Base-by-base conservation (phyloP, 1,284 basidiomycete genomes). In the Wallemia ichthyophaga region DNA sequence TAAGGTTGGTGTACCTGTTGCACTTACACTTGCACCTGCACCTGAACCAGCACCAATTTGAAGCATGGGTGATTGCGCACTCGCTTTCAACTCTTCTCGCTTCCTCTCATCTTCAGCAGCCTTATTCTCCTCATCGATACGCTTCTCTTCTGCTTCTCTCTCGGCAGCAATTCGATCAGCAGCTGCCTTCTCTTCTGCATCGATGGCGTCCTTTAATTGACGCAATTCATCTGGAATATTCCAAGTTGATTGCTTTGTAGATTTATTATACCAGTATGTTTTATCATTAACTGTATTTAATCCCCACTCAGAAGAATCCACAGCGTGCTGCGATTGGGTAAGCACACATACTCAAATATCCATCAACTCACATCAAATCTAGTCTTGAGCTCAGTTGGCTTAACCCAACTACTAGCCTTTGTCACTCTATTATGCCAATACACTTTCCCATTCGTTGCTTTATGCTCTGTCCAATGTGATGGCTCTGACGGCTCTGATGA, bases 161-260 rank as follows among this genome's bases (percentile, higher is more conserved):
- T 48, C 37, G 3, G 37, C 37, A 11, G 7, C 37, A 11, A 15
- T 27, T 11, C 27, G 25, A 26, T 63, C 62, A 17, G 59, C 62
- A 59, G 63, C 64, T 27, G 27, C 32, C 25, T 58, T 58, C 70
- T 74, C 59, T 70, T 86, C 83, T 64, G 82, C 82, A 68, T 86
- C 85, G 1, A 89, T 81, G 65, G 82, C 81, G 67, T 85, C 82
- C 58, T 88, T 74, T 19, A 89, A 70, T 25, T 83, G 74, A 24
- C 82, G 70, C 26, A 94, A 76, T 65, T 92, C 87, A 59, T 85
- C 80, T 23, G 89, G 89, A 77, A 91, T 83, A 62, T 89, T 84
- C 89, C 89, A 95, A 74, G 89, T 87, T n/a, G 85, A 87, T 67
- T 85, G 82, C 64, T 85, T 86, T 21, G 78, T 75, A 58, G 82